phyloP scores from a whole-genome alignment of 768 basidiomycete genomes.

The Cystofilobasidium macerans region DNA sequence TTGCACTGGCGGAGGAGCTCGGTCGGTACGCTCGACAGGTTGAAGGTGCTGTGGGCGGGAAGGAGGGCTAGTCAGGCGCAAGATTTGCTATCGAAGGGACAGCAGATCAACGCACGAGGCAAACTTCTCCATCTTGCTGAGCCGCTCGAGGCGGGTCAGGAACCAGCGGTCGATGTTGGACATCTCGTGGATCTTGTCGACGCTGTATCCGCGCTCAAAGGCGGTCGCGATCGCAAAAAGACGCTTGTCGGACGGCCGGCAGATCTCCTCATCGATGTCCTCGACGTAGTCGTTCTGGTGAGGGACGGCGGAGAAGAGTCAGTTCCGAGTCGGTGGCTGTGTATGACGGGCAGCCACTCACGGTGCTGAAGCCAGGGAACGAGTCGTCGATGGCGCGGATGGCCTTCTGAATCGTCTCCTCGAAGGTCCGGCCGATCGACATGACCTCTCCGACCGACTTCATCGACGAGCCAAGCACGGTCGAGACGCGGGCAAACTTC shows the following conservation, averaged over 20 bases:
- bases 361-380: slow-evolving; percentile 97
- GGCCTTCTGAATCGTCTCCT: slow-evolving; percentile 96
- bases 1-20: slow-evolving; percentile 68
- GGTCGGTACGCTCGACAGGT: slow-evolving; percentile 52
- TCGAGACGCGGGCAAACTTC: slow-evolving; percentile 89
- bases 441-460: slow-evolving; percentile 99
- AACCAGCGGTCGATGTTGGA: slow-evolving; percentile 99
- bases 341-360: slow-evolving; percentile 71
- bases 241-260: slow-evolving; percentile 82
- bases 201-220: slow-evolving; percentile 79
- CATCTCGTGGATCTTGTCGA: slow-evolving; percentile 78
- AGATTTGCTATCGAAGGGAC: neutral
- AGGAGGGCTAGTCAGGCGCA: slow-evolving; percentile 21
- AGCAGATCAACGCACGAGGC: slow-evolving; percentile 53
- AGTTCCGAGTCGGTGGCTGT: slow-evolving; percentile 62
- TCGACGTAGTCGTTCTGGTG: slow-evolving; percentile 72
- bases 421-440: slow-evolving; percentile 98
- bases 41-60: slow-evolving; percentile 46
- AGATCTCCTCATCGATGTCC: slow-evolving; percentile 68
- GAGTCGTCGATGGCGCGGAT: slow-evolving; percentile 94
- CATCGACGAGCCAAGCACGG: slow-evolving; percentile 93
- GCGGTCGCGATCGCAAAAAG: slow-evolving; percentile 95
- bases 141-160: slow-evolving; percentile 67
- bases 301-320: neutral
- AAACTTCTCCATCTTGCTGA: slow-evolving; percentile 65